These are phyloP conservation scores for Sesbania bispinosa DNA, from an alignment of 306 rosid genomes.

Conservation along the genomic window DNA sequence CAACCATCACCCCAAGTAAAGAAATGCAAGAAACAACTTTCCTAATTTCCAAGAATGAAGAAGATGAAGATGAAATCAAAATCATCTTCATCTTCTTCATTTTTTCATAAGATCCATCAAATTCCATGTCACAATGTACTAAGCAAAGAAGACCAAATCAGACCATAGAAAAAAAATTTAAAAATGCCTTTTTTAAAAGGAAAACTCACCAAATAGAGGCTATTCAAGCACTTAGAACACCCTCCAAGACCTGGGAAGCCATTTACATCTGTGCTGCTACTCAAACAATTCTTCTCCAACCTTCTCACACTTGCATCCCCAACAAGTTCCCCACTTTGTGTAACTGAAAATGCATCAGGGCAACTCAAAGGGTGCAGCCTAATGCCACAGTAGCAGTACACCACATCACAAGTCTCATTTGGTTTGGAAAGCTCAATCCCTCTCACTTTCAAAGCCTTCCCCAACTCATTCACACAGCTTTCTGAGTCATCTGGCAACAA, in stretches of 20 bases:
- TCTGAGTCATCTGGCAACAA: constrained; percentile 89
- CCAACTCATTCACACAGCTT: constrained; percentile 68
- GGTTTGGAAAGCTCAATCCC: constrained; percentile 63
- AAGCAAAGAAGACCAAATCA: not conserved
- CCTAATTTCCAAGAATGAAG: constrained; percentile 29
- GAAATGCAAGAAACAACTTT: constrained; percentile 29
- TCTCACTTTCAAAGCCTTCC: constrained; percentile 49
- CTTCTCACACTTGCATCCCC: constrained; percentile 60
- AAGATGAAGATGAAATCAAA: constrained; percentile 27
- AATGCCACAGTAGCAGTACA: constrained; percentile 83
- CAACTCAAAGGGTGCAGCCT: constrained; percentile 77
- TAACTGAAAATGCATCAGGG: constrained; percentile 59
- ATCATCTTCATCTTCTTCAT: constrained; percentile 21
- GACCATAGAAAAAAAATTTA: not conserved
- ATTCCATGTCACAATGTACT: constrained; percentile 9
- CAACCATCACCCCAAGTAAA: not conserved
- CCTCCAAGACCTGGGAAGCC: constrained; percentile 90
- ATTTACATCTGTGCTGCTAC: constrained; percentile 42
- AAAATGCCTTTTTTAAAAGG: not conserved
- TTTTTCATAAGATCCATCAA: constrained; percentile 29
- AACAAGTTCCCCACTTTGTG: constrained; percentile 51
- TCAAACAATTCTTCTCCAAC: constrained; percentile 68
- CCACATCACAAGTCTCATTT: constrained; percentile 83
- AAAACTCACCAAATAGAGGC: constrained; percentile 60
- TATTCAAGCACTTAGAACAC: constrained; percentile 75